phyloP scores from a whole-genome alignment of 2,329 filamentous ascomycete genomes.

The Salinomyces thailandicus region DNA sequence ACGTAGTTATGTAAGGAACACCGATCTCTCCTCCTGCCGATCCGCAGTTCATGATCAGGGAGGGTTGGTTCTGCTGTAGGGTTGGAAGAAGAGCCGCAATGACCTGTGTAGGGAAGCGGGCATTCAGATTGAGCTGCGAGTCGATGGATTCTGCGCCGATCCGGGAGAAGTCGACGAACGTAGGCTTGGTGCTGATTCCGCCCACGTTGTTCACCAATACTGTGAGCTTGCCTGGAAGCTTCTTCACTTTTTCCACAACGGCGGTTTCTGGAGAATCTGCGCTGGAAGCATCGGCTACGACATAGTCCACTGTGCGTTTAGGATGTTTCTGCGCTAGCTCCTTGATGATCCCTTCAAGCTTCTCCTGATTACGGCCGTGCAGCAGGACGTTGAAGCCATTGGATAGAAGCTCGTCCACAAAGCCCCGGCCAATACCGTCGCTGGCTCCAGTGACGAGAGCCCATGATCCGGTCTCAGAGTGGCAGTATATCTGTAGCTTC shows the following conservation, averaged over 20 bases:
- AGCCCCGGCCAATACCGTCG: constrained; percentile 45
- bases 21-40: constrained; percentile 35
- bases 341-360: constrained; percentile 35
- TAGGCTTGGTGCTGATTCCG: constrained; percentile 25
- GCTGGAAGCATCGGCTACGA: constrained; percentile 37
- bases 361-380: constrained; percentile 45
- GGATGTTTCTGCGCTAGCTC: constrained; percentile 35
- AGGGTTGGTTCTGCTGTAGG: constrained; percentile 32
- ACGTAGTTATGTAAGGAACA: constrained; percentile 38
- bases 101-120: constrained; percentile 41
- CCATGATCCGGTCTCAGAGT: constrained; percentile 10
- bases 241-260: constrained; percentile 11
- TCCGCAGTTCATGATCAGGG: constrained; percentile 43
- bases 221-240: constrained; percentile 35
- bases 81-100: constrained; percentile 38
- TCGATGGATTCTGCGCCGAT: constrained; percentile 30
- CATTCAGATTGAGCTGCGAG: constrained; percentile 38
- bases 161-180: constrained; percentile 30
- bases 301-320: constrained; percentile 27
- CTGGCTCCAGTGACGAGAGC: constrained; percentile 38
- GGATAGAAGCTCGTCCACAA: constrained; percentile 42
- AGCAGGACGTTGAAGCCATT: constrained; percentile 47
- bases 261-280: constrained; percentile 5
- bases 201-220: constrained; percentile 50
- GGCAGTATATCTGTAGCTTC: constrained; percentile 8